Percentiles rank a stretch among this genome's conserved stretches.
These are phyloP conservation scores for Corymbia maculata DNA, from an alignment of 345 rosid genomes.

Conservation along the genomic window DNA sequence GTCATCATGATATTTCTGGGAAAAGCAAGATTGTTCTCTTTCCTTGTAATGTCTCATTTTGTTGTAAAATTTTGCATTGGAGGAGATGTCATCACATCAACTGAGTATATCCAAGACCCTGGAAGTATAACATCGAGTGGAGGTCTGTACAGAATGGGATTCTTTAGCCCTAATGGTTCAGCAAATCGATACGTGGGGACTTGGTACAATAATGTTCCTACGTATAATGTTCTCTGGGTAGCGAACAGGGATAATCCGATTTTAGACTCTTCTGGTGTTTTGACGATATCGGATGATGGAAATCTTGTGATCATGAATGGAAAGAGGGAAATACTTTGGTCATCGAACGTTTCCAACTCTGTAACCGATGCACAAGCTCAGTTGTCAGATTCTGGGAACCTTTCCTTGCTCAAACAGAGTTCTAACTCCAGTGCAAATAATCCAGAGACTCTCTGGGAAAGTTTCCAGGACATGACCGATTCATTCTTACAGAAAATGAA, in stretches of 20 bases:
- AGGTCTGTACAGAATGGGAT: conserved; percentile 33
- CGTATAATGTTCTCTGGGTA: conserved; percentile 32
- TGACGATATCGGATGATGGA: conserved; percentile 32
- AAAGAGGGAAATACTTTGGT: conserved; percentile 28
- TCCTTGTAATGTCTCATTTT: not conserved
- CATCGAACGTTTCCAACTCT: conserved; percentile 23
- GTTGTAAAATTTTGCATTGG: conserved; percentile 1
- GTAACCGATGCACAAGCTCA: conserved; percentile 2
- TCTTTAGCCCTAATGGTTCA: conserved; percentile 44
- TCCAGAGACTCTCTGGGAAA: conserved; percentile 37
- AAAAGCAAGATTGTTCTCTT: no score
- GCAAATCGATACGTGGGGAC: conserved; percentile 38
- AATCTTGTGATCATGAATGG: conserved; percentile 22
- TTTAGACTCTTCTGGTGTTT: conserved; percentile 33
- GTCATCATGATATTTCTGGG: no score
- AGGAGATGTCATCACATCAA: conserved; percentile 18
- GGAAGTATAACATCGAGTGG: conserved; percentile 15
- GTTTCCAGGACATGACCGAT: conserved; percentile 34
- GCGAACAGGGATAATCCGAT: conserved; percentile 40
- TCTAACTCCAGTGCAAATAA: not conserved
- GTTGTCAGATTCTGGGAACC: conserved; percentile 44
- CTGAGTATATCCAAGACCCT: conserved; percentile 24
- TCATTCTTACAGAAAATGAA: conserved; percentile 21
- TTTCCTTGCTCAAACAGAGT: conserved; percentile 18
- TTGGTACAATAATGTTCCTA: conserved; percentile 26